These are phyloP conservation scores for Perkinsus olseni DNA, from an alignment of 169 alveolate genomes.

Conservation along the genomic window DNA sequence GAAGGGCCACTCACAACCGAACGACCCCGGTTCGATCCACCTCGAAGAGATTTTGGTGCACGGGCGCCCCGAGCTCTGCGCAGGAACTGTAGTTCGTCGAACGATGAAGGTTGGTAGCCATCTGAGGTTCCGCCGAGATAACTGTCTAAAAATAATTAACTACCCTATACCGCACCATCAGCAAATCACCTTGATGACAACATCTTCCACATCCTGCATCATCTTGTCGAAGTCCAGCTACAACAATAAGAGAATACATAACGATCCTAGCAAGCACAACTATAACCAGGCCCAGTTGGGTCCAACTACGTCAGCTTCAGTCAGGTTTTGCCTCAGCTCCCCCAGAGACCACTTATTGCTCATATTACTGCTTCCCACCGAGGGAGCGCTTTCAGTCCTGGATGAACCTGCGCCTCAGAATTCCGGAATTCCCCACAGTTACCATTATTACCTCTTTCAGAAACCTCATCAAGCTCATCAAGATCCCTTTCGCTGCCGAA, in stretches of 20 bases:
- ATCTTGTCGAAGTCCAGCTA: constrained; percentile 19
- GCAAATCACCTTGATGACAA: constrained; percentile 41
- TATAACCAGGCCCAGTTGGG: too few relatives aligned
- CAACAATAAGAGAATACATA: neutral
- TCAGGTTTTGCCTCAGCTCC: constrained; percentile 48
- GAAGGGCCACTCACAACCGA: constrained; percentile 29
- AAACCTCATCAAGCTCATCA: constrained; percentile 28
- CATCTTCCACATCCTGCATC: constrained; percentile 52
- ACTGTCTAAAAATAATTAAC: constrained; percentile 26
- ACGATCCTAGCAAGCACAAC: neutral
- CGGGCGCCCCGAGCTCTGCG: neutral
- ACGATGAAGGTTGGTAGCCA: constrained; percentile 35
- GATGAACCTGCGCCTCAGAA: neutral
- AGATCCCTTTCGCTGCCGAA: too few relatives aligned
- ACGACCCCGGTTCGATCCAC: neutral
- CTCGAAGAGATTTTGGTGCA: neutral
- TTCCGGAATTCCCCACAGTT: neutral
- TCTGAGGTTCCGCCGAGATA: constrained; percentile 61
- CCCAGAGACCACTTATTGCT: constrained; percentile 60
- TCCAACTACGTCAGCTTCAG: constrained; percentile 37
- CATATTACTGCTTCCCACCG: constrained; percentile 21
- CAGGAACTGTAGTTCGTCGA: neutral
- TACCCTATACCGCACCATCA: neutral
- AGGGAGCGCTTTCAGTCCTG: neutral
- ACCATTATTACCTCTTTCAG: neutral